These are phyloP conservation scores for Ogataea hybrid DNA, from an alignment of 1,139 yeast species.

Conservation along the genomic window DNA sequence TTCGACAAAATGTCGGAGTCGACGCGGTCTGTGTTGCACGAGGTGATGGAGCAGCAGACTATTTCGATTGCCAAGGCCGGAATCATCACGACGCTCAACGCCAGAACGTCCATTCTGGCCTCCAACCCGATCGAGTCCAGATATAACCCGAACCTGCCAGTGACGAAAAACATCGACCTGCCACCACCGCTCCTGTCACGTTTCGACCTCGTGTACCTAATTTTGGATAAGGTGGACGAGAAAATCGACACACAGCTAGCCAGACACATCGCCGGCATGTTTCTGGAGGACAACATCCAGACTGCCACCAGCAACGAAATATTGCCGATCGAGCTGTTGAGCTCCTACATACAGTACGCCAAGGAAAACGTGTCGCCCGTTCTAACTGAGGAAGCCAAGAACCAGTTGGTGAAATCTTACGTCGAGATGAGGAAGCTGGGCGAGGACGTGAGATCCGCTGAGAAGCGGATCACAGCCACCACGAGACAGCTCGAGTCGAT, in stretches of 20 bases:
- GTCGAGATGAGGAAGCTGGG: constrained; percentile 95
- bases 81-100: constrained; percentile 92
- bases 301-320: constrained; percentile 66
- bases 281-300: constrained; percentile 82
- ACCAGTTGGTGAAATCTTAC: constrained; percentile 82
- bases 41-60: constrained; percentile 99
- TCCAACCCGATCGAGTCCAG: constrained; percentile 97
- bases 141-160: constrained; percentile 90
- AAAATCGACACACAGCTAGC: constrained; percentile 83
- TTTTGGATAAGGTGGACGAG: constrained; percentile 91
- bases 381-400: constrained; percentile 76
- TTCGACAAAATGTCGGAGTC: constrained; percentile 96
- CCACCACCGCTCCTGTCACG: constrained; percentile 96
- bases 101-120: constrained; percentile 92
- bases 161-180: constrained; percentile 88
- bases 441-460: constrained; percentile 83
- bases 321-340: constrained; percentile 82
- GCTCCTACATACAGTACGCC: constrained; percentile 88
- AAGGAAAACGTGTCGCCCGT: constrained; percentile 78
- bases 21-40: constrained; percentile 93
- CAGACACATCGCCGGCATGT: constrained; percentile 85
- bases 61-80: constrained; percentile 98
- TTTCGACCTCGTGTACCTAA: constrained; percentile 88
- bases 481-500: constrained; percentile 95
- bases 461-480: constrained; percentile 94